Evolutionary conservation across 208 protist genomes (phyloP).

Genomic region (Blechomonas ayalai): DNA sequence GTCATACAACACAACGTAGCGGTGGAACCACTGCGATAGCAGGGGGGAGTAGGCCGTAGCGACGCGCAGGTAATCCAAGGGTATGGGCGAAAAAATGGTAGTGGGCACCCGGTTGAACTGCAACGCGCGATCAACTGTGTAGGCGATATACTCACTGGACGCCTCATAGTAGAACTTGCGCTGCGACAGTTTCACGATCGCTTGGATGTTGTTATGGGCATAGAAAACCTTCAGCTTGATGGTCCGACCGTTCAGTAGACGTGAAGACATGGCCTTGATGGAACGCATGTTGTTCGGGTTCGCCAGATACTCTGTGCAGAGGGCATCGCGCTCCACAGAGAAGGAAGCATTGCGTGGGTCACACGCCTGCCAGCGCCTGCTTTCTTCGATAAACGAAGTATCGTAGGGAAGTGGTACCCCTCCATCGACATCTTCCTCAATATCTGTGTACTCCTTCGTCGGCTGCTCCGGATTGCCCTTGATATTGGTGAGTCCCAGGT

Average conservation of each 20-base stretch:
- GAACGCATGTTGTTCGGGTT: slow-evolving; percentile 73
- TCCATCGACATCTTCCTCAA: slow-evolving; percentile 26
- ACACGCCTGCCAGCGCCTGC: slow-evolving; percentile 38
- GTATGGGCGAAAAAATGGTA: slow-evolving; percentile 44
- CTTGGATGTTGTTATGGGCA: slow-evolving; percentile 60
- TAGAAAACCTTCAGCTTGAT: slow-evolving; percentile 78
- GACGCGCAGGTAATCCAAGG: slow-evolving; percentile 65
- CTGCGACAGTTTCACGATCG: slow-evolving; percentile 80
- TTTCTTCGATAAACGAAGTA: slow-evolving; percentile 9
- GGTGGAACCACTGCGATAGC: slow-evolving; percentile 72
- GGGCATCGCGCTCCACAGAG: slow-evolving; percentile 31
- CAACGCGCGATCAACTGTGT: slow-evolving; percentile 48
- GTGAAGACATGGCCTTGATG: slow-evolving; percentile 65
- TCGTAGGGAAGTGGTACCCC: slow-evolving; percentile 46
- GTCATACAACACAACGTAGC: slow-evolving; percentile 58
- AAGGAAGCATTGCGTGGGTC: slow-evolving; percentile 66
- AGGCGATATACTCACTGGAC: slow-evolving; percentile 64
- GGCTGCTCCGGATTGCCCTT: slow-evolving; percentile 53
- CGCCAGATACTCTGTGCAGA: slow-evolving; percentile 62
- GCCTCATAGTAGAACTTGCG: slow-evolving; percentile 77
- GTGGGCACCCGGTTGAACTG: slow-evolving; percentile 65
- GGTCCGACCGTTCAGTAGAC: slow-evolving; percentile 52
- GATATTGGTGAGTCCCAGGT: slow-evolving; percentile 29
- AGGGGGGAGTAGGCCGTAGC: slow-evolving; percentile 58
- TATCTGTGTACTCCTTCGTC: slow-evolving; percentile 46